A percentile compares a stretch with the other conserved stretches of the same genome.
Conservation (phyloP, 345 rosid species). For the Acer saccharum region DNA sequence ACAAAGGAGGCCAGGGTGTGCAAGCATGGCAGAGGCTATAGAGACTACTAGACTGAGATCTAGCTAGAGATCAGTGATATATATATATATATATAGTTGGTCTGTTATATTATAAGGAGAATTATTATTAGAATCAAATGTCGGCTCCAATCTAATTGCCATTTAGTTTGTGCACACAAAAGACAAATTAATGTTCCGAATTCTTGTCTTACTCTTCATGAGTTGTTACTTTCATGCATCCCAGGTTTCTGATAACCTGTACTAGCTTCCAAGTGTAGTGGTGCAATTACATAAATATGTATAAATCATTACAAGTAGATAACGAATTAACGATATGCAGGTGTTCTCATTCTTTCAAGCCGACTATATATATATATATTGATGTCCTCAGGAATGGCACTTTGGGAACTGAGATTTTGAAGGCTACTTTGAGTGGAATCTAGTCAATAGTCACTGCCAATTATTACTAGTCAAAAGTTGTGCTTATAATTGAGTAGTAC, state of each 20-base stretch:
- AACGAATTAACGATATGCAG: too few species aligned
- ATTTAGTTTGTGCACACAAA: slow-evolving; percentile 9
- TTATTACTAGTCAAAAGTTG: not conserved
- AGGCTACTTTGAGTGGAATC: not conserved
- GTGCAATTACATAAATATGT: too few species aligned
- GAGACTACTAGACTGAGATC: not conserved
- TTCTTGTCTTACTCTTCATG: not conserved
- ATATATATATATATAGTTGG: not conserved
- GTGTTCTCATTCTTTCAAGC: too few species aligned
- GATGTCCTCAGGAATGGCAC: not conserved
- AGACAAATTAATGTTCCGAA: slow-evolving; percentile 18
- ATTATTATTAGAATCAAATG: slow-evolving; percentile 18
- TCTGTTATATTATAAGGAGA: not conserved
- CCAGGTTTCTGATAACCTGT: not conserved
- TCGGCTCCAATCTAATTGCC: slow-evolving; percentile 14
- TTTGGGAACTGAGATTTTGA: not conserved
- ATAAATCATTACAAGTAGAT: not conserved
- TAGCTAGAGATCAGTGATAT: too few species aligned
- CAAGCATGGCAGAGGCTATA: not conserved
- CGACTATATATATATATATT: too few species aligned
- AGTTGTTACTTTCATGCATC: slow-evolving; percentile 7
- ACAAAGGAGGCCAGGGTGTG: not conserved
- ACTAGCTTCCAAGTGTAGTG: not conserved
- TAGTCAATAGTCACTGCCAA: slow-evolving; percentile 9
- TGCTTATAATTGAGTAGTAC: too few species aligned